Conservation (phyloP, 805 yeast species). For the Sugiyamaella lignohabitans region DNA sequence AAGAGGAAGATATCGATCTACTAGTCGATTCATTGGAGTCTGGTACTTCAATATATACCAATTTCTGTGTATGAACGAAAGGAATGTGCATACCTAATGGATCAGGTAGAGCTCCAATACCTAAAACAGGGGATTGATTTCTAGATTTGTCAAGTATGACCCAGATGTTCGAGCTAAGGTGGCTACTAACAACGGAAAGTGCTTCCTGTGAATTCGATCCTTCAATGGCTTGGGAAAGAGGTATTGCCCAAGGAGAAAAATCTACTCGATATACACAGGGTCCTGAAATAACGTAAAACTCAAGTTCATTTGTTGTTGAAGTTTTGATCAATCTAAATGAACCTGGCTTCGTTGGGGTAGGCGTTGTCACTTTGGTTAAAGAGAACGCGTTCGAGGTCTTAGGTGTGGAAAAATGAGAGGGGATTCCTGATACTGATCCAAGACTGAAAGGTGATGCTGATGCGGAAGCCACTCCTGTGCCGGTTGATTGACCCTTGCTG, state of each 20-base stretch:
- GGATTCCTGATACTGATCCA: not conserved
- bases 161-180: not conserved
- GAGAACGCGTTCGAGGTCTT: no score
- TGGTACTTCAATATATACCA: not conserved
- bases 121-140: not conserved
- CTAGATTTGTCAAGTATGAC: not conserved
- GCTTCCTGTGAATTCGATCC: not conserved
- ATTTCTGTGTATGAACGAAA: not conserved
- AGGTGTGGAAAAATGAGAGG: not conserved
- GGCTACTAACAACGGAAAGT: not conserved
- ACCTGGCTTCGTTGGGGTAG: not conserved
- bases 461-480: no score
- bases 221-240: not conserved
- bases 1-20: no score
- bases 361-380: no score
- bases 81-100: not conserved
- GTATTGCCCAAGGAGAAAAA: constrained; percentile 9
- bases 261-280: constrained; percentile 7
- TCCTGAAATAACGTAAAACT: constrained; percentile 1
- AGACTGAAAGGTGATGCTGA: not conserved
- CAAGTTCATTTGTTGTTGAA: not conserved
- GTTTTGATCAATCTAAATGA: not conserved
- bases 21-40: not conserved
- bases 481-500: not conserved
- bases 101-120: not conserved